Conservation (phyloP, 768 basidiomycete species). For the Lyophyllum decastes region DNA sequence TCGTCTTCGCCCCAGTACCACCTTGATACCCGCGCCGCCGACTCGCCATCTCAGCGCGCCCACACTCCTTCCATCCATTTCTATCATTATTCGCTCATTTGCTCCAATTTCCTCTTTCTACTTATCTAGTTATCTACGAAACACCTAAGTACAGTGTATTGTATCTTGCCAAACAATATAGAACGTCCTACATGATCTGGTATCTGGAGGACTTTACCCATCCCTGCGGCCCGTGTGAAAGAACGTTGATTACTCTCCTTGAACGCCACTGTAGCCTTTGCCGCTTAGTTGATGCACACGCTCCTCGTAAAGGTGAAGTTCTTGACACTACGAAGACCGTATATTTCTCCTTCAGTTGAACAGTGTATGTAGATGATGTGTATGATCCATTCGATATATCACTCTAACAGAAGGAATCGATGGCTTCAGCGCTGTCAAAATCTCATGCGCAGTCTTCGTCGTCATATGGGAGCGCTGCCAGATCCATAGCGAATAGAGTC, state of each 20-base stretch:
- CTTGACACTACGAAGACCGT: too few species aligned
- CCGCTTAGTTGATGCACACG: too few species aligned
- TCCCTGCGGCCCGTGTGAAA: too few species aligned
- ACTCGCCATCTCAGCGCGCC: background rate
- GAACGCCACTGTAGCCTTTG: too few species aligned
- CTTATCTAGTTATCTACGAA: background rate
- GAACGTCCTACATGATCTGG: background rate
- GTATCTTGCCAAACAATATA: background rate
- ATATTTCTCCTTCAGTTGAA: constrained; percentile 1
- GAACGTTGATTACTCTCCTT: too few species aligned
- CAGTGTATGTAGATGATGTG: constrained; percentile 2
- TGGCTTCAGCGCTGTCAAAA: constrained; percentile 6
- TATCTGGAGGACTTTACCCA: background rate
- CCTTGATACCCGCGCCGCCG: background rate
- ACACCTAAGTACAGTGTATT: background rate
- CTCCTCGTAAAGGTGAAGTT: too few species aligned
- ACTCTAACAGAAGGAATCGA: constrained; percentile 13
- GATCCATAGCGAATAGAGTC: constrained; percentile 11
- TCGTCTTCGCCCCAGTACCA: background rate
- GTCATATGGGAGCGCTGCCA: constrained; percentile 18
- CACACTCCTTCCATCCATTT: background rate
- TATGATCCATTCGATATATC: constrained; percentile 10
- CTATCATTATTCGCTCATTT: background rate
- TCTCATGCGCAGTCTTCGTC: constrained; percentile 15
- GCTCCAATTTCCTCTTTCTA: background rate